Conservation (phyloP, 2,329 filamentous ascomycete species). For the Sporothrix schenckii region DNA sequence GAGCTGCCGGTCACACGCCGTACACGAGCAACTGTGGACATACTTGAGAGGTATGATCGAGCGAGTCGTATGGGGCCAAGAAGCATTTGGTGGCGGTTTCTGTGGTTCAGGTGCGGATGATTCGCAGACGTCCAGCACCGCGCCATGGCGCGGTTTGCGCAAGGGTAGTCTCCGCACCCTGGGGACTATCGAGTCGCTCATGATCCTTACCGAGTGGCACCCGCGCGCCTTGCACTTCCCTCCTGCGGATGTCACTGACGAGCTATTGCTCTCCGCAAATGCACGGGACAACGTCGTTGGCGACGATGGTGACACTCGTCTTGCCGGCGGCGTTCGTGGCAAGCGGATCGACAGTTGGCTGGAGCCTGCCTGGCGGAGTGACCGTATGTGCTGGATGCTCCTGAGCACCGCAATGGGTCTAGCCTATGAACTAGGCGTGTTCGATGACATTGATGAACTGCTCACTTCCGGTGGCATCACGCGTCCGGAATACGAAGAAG, state of each 20-base stretch:
- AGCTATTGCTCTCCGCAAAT: conserved; percentile 66
- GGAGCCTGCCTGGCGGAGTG: conserved; percentile 91
- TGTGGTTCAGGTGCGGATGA: conserved; percentile 70
- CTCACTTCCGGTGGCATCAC: conserved; percentile 62
- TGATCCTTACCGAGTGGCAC: conserved; percentile 97
- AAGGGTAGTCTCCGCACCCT: conserved; percentile 84
- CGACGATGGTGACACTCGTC: conserved; percentile 49
- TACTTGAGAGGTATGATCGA: conserved; percentile 95
- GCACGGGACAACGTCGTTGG: conserved; percentile 51
- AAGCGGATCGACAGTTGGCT: conserved; percentile 93
- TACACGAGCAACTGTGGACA: conserved; percentile 94
- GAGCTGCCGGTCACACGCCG: conserved; percentile 80
- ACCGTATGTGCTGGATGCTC: conserved; percentile 98
- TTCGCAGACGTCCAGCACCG: conserved; percentile 66
- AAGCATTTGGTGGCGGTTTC: conserved; percentile 89
- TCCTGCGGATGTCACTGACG: conserved; percentile 72
- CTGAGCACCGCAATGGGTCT: conserved; percentile 87
- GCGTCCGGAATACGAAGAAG: conserved; percentile 71
- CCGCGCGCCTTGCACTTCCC: conserved; percentile 93
- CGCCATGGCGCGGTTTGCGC: conserved; percentile 69
- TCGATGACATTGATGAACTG: conserved; percentile 81
- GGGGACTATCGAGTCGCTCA: conserved; percentile 89
- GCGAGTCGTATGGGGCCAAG: conserved; percentile 91
- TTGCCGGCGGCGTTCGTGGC: conserved; percentile 77
- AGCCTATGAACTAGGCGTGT: conserved; percentile 92